Base-by-base conservation (phyloP, 768 basidiomycete species). In the Hericium alpestre region DNA sequence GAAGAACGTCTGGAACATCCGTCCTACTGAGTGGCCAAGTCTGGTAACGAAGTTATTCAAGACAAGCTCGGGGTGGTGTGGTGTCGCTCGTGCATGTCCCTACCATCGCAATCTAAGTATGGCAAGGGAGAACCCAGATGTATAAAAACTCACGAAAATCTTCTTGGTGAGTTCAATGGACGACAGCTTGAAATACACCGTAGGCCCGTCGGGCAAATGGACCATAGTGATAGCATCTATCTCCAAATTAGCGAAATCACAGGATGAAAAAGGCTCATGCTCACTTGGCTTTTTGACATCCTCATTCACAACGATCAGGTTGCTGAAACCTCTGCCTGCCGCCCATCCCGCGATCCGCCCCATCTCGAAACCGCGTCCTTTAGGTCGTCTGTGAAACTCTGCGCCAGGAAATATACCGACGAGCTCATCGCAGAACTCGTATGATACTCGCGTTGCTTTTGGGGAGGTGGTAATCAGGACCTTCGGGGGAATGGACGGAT, bases 1-100 rank as follows among this genome's bases (percentile, higher is more conserved):
- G 74, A 97, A 98, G 20, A 93, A 79, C 1, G 93, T 93, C 64
- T 96, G 95, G 72, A 98, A 95, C 78, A 99, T 87, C 23, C 93
- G 81, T 15, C 96, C 96, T 53, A 97, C 84, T 15, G 86, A 84
- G 66, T 96, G 90, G 43, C 96, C 96, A 18, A 99, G 83, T 13
- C 90, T 82, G 0, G 96, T 98, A 1, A 90, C 87, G 66, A 99
- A 97, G 62, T 86, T 86, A 70, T 97, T 97, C 37, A 99, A 76
- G 55, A 98, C 88, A 41, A 98, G 84, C 70, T 99, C 96, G 43
- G 96, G 96, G 64, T 89, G 78, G 68, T 99, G 96, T 2, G 91
- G 81, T 3, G 94, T 94, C 27, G 94, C 84, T 60, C 88, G 81
- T 38, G 93, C 96, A 71, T 95, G 95, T 18, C 92, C 91, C 90